Conservation (phyloP, 495 filamentous ascomycete species). For the Neurospora sp. region DNA sequence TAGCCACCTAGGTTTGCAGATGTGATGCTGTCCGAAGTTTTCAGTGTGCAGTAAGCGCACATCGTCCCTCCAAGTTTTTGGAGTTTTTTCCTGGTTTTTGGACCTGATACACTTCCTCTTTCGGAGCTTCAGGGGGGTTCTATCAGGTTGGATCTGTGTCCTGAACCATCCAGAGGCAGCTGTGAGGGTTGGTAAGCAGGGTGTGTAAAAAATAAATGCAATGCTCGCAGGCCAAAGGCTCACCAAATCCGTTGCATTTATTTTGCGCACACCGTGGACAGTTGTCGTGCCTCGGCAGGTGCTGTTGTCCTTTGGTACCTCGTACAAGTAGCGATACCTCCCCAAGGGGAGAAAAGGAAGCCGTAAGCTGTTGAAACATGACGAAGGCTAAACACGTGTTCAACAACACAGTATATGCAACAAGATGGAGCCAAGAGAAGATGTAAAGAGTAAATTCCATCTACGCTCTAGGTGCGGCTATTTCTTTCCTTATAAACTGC, state of each 20-base stretch:
- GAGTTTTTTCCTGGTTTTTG: not conserved
- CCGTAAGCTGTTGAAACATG: not conserved
- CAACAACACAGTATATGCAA: not conserved
- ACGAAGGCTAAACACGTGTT: not conserved
- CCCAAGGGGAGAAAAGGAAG: not conserved
- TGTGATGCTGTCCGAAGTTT: not conserved
- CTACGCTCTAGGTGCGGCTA: not conserved
- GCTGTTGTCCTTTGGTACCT: no score
- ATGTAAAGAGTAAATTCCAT: not conserved
- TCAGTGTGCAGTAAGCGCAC: not conserved
- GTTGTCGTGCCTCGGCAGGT: no score
- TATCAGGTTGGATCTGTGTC: no score
- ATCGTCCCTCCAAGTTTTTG: not conserved
- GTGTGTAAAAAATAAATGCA: no score
- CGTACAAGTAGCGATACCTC: not conserved
- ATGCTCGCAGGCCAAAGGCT: no score
- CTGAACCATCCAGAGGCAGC: no score
- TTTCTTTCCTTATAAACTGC: no score
- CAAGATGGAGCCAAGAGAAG: not conserved
- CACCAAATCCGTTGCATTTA: no score
- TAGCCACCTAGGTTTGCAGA: not conserved
- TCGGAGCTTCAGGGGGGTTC: no score
- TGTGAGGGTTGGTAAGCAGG: no score
- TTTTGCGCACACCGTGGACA: no score
- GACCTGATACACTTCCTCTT: no score